Percentiles rank a stretch among this genome's conserved stretches.
These are phyloP conservation scores for Alternaria metachromatica DNA, from an alignment of 2,329 filamentous ascomycete genomes.

Conservation along the genomic window DNA sequence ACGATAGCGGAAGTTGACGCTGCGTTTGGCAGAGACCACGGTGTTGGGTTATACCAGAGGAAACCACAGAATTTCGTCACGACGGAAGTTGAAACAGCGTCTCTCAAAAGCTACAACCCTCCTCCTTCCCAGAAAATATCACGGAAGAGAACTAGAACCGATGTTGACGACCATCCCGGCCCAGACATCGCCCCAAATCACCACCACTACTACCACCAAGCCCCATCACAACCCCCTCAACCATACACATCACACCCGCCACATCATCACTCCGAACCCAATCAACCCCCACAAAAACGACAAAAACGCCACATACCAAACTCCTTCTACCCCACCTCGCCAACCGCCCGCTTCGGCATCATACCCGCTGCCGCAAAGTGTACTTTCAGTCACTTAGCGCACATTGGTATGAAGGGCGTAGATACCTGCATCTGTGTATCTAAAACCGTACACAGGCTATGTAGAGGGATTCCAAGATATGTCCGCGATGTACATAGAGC, in stretches of 20 bases:
- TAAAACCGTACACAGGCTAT: no score
- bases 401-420: no score
- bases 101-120: background rate
- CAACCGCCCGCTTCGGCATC: background rate
- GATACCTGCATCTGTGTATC: no score
- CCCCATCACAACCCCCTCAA: background rate
- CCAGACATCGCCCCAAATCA: no score
- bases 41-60: background rate
- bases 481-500: background rate
- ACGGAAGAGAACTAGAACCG: accelerated
- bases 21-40: background rate
- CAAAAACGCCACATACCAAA: background rate
- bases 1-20: background rate
- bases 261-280: no score
- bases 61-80: background rate
- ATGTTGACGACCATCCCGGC: background rate
- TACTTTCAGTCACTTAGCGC: no score
- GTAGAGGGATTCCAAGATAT: background rate
- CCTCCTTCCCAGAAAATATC: background rate
- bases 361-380: background rate
- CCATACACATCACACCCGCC: no score
- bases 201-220: no score
- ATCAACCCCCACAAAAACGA: background rate
- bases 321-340: background rate
- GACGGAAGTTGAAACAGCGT: background rate